Base-by-base conservation (phyloP, 345 rosid species). In the Acer campestre region DNA sequence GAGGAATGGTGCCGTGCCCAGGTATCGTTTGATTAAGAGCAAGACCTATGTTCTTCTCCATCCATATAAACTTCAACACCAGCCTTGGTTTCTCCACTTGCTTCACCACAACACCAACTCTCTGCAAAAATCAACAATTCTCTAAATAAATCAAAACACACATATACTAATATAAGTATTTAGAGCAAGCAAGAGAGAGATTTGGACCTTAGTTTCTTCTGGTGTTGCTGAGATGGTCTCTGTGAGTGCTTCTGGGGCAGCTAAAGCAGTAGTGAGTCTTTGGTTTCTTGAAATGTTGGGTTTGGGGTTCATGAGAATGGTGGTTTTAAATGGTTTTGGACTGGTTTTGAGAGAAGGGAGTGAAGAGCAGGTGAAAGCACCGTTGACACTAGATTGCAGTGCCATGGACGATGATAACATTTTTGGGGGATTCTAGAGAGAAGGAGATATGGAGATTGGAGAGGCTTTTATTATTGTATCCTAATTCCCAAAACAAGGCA, bases 1-100 rank as follows among this genome's bases (percentile, higher is more conserved):
- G 78, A 53, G 97, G 97, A 56, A 88, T 81, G 10, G 97, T 79
- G 2, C 97, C 95, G 74, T 89, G 88, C 56, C 95, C 95, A 11
- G 97, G 92, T 18, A 92, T 85, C 75, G 78, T 76, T 75, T 92
- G 93, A 85, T 92, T 92, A 73, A 90, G 84, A 23, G 81, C 92
- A 78, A 92, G 74, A 67, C 93, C 97, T 8, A 92, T 90, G 88
- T 90, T 90, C 88, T 92, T 92, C 85, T 92, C 93, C 97, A 90
- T 90, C 97, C 97, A 92, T 78, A 92, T 85, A 75, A 92, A 90
- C 82, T 92, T 92, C 77, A 92, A 80, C 61, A 92, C 91, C 73
- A 90, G 73, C 82, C 92, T 86, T 40, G 93, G 86, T 67, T 88
- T 92, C 89, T 83, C 83, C 77, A 80, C 68, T 81, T 82, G 85